Conservation (phyloP, 2,329 filamentous ascomycete species). For the Mariannaea elegans region DNA sequence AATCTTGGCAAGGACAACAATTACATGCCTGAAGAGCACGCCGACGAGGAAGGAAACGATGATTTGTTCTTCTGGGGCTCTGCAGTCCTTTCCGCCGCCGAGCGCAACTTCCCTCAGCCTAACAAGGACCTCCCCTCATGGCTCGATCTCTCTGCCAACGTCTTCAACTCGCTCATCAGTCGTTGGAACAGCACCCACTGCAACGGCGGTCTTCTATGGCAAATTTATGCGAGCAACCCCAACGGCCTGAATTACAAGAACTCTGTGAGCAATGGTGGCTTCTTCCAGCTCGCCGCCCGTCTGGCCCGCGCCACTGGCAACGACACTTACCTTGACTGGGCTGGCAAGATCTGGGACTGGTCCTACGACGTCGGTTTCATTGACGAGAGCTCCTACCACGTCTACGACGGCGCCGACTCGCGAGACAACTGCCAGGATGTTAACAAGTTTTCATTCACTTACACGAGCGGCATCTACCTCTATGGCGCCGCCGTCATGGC, state of each 20-base stretch:
- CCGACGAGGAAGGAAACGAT: constrained; percentile 74
- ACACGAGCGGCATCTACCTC: constrained; percentile 71
- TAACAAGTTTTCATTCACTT: constrained; percentile 69
- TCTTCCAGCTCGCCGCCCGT: constrained; percentile 83
- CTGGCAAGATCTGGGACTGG: constrained; percentile 74
- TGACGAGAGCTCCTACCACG: constrained; percentile 56
- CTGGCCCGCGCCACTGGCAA: constrained; percentile 76
- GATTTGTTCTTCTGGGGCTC: constrained; percentile 81
- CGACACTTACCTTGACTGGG: constrained; percentile 72
- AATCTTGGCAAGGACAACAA: constrained; percentile 66
- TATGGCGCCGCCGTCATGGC: constrained; percentile 71
- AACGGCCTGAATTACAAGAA: constrained; percentile 87
- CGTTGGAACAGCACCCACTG: constrained; percentile 77
- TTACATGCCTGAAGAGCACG: constrained; percentile 66
- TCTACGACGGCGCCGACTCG: constrained; percentile 71
- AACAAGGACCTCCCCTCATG: constrained; percentile 66
- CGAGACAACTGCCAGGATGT: constrained; percentile 61
- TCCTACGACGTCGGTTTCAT: constrained; percentile 65
- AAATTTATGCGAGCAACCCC: constrained; percentile 78
- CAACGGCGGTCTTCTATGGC: constrained; percentile 79
- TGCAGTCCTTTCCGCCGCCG: constrained; percentile 72
- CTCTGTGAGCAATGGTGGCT: constrained; percentile 80
- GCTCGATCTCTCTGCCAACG: constrained; percentile 73
- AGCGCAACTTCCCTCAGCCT: constrained; percentile 72
- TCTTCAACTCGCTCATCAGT: constrained; percentile 74